phyloP scores from a whole-genome alignment of 2,329 filamentous ascomycete species.

The Apiospora arundinis region DNA sequence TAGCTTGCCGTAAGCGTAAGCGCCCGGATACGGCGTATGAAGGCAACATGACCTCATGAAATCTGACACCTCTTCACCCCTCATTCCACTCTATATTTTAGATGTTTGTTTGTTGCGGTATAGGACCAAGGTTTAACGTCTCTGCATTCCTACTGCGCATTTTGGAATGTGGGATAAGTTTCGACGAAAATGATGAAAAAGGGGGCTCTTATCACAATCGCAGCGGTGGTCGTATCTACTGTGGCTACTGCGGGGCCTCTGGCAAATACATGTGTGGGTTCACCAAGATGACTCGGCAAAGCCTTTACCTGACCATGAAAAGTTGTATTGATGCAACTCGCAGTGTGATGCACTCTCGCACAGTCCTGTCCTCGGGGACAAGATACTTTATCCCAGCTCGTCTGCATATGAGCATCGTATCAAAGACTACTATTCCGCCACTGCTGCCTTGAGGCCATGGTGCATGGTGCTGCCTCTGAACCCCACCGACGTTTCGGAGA shows the following conservation, averaged over 20 bases:
- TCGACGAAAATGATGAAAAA: too few relatives aligned
- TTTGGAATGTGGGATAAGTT: too few relatives aligned
- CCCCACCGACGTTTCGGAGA: slow-evolving; percentile 44
- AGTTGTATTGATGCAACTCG: not conserved
- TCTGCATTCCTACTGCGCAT: not conserved
- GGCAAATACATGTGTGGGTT: not conserved
- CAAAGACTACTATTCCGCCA: slow-evolving; percentile 44
- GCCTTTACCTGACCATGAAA: too few relatives aligned
- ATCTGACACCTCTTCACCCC: not conserved
- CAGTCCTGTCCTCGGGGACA: not conserved
- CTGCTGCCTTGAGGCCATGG: slow-evolving; percentile 43
- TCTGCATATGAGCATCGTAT: slow-evolving; percentile 31
- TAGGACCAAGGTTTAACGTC: too few relatives aligned
- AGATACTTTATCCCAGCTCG: not conserved
- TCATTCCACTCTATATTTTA: too few relatives aligned
- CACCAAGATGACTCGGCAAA: not conserved
- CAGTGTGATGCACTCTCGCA: not conserved
- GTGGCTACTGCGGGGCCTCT: not conserved
- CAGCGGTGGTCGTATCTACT: too few relatives aligned
- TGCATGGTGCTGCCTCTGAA: slow-evolving; percentile 44
- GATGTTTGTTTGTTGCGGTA: too few relatives aligned
- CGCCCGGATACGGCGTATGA: not conserved
- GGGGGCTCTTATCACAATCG: too few relatives aligned
- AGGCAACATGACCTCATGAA: not conserved
- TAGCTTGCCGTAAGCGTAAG: not conserved